Evolutionary conservation across 2,329 filamentous ascomycete genomes (phyloP).

Genomic region (Calonectria montana): DNA sequence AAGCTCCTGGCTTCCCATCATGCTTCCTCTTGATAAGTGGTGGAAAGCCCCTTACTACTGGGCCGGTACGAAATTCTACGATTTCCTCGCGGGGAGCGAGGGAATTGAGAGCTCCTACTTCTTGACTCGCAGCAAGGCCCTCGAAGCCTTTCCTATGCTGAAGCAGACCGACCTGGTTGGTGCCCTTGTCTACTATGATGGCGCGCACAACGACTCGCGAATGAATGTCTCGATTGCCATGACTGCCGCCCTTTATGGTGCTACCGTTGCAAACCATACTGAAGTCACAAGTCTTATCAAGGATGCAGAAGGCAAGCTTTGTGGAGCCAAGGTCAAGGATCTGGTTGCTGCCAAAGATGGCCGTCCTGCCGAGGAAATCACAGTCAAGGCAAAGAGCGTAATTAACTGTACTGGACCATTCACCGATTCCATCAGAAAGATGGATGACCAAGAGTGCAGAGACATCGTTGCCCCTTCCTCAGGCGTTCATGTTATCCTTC

Average conservation of each 20-base stretch:
- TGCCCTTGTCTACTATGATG: conserved; percentile 91
- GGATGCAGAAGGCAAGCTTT: conserved; percentile 77
- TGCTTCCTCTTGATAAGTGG: conserved; percentile 80
- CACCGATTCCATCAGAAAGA: conserved; percentile 85
- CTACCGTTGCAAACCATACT: conserved; percentile 84
- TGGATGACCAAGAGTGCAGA: conserved; percentile 78
- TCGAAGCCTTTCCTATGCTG: conserved; percentile 90
- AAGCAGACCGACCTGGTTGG: conserved; percentile 83
- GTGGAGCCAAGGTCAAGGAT: conserved; percentile 80
- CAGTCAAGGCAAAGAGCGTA: conserved; percentile 81
- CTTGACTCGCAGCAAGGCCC: conserved; percentile 84
- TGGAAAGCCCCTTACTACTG: conserved; percentile 84
- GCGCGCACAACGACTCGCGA: conserved; percentile 90
- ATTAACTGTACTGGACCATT: conserved; percentile 93
- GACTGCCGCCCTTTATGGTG: conserved; percentile 88
- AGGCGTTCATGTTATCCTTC: conserved; percentile 87
- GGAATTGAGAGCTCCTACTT: conserved; percentile 93
- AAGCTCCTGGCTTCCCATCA: conserved; percentile 79
- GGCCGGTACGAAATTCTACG: conserved; percentile 84
- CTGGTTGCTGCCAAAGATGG: conserved; percentile 74
- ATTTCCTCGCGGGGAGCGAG: conserved; percentile 85
- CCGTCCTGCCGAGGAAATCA: conserved; percentile 68
- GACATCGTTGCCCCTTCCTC: conserved; percentile 89
- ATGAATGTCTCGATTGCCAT: conserved; percentile 93
- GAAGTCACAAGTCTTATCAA: conserved; percentile 84